These are phyloP conservation scores for Mycena latifolia DNA, from an alignment of 768 basidiomycete species.

Conservation along the genomic window DNA sequence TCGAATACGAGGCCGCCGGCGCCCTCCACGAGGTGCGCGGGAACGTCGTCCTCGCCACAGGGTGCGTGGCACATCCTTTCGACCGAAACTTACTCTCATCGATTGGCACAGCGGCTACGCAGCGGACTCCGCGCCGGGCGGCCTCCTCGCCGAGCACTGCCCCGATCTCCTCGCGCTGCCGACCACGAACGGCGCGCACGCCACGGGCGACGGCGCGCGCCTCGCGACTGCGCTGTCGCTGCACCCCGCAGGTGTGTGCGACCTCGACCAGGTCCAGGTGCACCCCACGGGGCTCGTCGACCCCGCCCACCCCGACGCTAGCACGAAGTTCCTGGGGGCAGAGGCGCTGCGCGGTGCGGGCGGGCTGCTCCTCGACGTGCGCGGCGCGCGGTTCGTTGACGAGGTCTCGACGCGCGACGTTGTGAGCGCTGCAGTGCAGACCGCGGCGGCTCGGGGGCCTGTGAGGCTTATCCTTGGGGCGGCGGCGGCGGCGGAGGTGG, in stretches of 20 bases:
- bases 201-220: constrained; percentile 41
- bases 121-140: constrained; percentile 39
- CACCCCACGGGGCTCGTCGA: constrained; percentile 84
- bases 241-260: constrained; percentile 31
- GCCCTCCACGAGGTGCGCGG: constrained; percentile 23
- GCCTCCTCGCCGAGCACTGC: constrained; percentile 38
- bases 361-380: constrained; percentile 77
- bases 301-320: constrained; percentile 75
- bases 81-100: background rate
- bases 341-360: constrained; percentile 88
- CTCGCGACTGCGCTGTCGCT: constrained; percentile 36
- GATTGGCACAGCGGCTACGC: constrained; percentile 40
- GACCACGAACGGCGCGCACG: constrained; percentile 44
- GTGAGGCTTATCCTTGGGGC: constrained; percentile 38
- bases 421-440: constrained; percentile 41
- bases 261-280: constrained; percentile 44
- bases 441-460: constrained; percentile 34
- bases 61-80: constrained; percentile 29
- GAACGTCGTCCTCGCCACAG: constrained; percentile 38
- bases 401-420: constrained; percentile 73
- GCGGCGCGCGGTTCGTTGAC: constrained; percentile 79
- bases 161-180: constrained; percentile 42
- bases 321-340: constrained; percentile 85
- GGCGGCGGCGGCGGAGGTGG: constrained; percentile 37
- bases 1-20: constrained; percentile 39